Conservation (phyloP, 2,329 filamentous ascomycete species). For the Penicillium paneum region DNA sequence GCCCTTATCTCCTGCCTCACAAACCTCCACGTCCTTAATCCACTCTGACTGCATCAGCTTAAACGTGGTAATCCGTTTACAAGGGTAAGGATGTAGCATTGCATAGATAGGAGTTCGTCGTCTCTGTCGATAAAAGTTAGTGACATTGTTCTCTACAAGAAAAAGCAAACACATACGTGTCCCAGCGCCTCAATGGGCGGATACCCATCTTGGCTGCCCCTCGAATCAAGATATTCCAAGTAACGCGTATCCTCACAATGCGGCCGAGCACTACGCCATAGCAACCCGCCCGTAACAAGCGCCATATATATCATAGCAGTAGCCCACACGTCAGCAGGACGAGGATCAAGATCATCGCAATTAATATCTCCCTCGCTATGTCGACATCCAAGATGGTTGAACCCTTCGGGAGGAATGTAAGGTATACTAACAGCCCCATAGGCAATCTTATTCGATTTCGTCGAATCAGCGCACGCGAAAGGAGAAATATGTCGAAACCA, state of each 20-base stretch:
- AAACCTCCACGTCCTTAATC: slow-evolving; percentile 23
- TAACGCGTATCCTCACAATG: slow-evolving; percentile 25
- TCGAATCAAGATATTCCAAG: slow-evolving; percentile 22
- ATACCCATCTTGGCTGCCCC: slow-evolving; percentile 22
- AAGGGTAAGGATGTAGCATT: slow-evolving; percentile 27
- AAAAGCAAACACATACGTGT: too few species aligned
- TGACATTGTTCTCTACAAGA: neutral
- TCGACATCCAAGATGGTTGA: neutral
- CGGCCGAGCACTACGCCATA: slow-evolving; percentile 26
- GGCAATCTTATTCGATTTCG: too few species aligned
- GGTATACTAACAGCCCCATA: slow-evolving; percentile 16
- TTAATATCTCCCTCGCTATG: neutral
- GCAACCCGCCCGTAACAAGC: slow-evolving; percentile 24
- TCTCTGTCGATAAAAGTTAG: slow-evolving; percentile 11
- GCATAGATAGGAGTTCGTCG: slow-evolving; percentile 31
- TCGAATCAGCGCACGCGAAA: too few species aligned
- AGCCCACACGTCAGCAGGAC: slow-evolving; percentile 30
- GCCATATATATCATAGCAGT: slow-evolving; percentile 29
- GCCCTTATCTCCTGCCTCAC: slow-evolving; percentile 20
- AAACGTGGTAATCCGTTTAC: slow-evolving; percentile 22
- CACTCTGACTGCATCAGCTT: slow-evolving; percentile 28
- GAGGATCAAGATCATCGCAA: slow-evolving; percentile 7
- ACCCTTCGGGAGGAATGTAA: slow-evolving; percentile 20
- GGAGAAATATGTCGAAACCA: neutral
- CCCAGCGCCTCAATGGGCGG: slow-evolving; percentile 27